phyloP scores from a whole-genome alignment of 352 stramenopile species.

The Paralagenidium karlingii region DNA sequence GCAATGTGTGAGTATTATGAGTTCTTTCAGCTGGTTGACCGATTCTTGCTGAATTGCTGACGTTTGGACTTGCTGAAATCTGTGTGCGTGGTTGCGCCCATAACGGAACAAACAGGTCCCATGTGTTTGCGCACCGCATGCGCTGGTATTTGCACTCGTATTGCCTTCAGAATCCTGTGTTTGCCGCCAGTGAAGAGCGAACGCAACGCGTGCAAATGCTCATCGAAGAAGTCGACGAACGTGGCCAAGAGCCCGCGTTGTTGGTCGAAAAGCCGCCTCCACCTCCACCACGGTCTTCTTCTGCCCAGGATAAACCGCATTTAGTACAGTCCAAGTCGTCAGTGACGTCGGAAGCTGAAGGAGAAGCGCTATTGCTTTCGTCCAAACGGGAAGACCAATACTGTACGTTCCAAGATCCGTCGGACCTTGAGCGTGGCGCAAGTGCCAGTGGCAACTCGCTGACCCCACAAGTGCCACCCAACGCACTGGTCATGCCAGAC shows the following conservation, averaged over 20 bases:
- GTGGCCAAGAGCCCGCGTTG: constrained; percentile 29
- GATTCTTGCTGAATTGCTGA: constrained; percentile 1
- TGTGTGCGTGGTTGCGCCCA: not conserved
- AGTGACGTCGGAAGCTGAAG: constrained; percentile 17
- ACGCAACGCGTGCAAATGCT: constrained; percentile 55
- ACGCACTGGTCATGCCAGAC: no score
- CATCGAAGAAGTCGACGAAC: constrained; percentile 62
- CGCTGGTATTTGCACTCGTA: constrained; percentile 77
- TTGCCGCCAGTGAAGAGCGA: constrained; percentile 29
- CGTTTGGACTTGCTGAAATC: not conserved
- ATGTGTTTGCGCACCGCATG: constrained; percentile 80
- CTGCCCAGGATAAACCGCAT: not conserved
- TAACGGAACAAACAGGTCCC: constrained; percentile 23
- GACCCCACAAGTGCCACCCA: no score
- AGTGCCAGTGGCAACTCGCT: no score
- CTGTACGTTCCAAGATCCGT: constrained; percentile 36
- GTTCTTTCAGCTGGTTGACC: no score
- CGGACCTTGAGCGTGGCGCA: constrained; percentile 27
- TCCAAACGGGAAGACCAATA: constrained; percentile 49
- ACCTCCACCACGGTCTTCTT: no score
- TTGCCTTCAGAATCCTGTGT: constrained; percentile 45
- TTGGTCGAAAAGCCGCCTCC: constrained; percentile 23
- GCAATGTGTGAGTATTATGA: constrained; percentile 49
- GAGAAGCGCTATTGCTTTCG: constrained; percentile 27
- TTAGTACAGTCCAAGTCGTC: not conserved